phyloP scores from a whole-genome alignment of 2,329 filamentous ascomycete genomes.

The Thielaviopsis euricoi region DNA sequence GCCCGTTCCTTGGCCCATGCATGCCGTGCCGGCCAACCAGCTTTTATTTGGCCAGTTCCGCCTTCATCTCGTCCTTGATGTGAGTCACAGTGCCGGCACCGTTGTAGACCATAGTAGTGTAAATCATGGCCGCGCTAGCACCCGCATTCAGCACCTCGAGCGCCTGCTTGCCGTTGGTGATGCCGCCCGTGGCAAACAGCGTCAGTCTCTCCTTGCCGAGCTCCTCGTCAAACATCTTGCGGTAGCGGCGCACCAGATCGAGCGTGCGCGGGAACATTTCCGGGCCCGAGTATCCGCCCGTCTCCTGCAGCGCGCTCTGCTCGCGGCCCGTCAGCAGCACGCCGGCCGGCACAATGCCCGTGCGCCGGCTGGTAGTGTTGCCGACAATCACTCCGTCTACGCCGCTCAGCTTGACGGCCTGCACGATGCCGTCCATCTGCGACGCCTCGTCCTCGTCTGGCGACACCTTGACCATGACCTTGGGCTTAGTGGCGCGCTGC shows the following conservation, averaged over 20 bases:
- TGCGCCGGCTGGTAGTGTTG: conserved; percentile 75
- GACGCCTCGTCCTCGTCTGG: conserved; percentile 80
- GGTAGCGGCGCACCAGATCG: conserved; percentile 63
- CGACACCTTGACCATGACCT: conserved; percentile 95
- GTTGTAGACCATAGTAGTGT: conserved; percentile 57
- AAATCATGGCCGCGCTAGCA: conserved; percentile 80
- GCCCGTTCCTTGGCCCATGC: no score
- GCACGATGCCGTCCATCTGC: conserved; percentile 76
- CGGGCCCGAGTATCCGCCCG: conserved; percentile 81
- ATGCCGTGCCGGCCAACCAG: no score
- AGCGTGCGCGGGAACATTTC: conserved; percentile 72
- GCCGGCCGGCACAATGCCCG: conserved; percentile 51
- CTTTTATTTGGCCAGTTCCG: conserved; percentile 19
- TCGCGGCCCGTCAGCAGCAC: conserved; percentile 51
- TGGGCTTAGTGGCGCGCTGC: conserved; percentile 49
- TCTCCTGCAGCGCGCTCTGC: conserved; percentile 50
- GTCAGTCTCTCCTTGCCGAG: conserved; percentile 43
- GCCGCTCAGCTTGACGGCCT: conserved; percentile 66
- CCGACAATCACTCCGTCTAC: conserved; percentile 94
- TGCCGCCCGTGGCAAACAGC: conserved; percentile 86
- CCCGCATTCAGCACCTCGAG: conserved; percentile 70
- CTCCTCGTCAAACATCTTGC: conserved; percentile 43
- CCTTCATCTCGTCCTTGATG: conserved; percentile 46
- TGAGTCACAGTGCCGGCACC: conserved; percentile 47
- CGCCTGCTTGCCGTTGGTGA: conserved; percentile 76